phyloP scores from a whole-genome alignment of 495 filamentous ascomycete species.

The Xeromyces bisporus region DNA sequence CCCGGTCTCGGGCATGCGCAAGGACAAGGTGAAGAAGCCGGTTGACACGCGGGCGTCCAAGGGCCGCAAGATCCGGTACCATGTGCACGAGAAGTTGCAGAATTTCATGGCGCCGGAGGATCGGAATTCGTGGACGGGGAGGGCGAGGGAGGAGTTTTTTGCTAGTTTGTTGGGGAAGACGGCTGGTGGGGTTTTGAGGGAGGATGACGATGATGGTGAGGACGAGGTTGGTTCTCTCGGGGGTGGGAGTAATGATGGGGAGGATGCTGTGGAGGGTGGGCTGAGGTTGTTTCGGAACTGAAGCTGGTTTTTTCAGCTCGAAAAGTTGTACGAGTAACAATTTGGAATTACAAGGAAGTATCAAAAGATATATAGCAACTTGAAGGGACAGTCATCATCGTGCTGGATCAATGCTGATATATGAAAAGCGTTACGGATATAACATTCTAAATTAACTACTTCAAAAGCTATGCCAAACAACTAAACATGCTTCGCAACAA shows the following conservation, averaged over 20 bases:
- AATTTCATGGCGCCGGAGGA: conserved; percentile 97
- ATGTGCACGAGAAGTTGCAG: conserved; percentile 89
- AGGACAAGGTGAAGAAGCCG: conserved; percentile 63
- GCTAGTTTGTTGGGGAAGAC: conserved; percentile 59
- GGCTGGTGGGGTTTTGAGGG: conserved; percentile 53
- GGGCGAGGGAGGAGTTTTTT: conserved; percentile 75
- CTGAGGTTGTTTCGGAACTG: conserved; percentile 57
- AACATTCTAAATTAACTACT: too few relatives aligned
- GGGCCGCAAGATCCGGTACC: conserved; percentile 81
- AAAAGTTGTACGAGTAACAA: too few relatives aligned
- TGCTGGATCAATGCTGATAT: too few relatives aligned
- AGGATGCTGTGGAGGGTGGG: conserved; percentile 44
- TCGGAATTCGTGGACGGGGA: conserved; percentile 53
- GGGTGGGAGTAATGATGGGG: too few relatives aligned
- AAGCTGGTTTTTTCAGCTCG: too few relatives aligned
- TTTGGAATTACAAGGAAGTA: too few relatives aligned
- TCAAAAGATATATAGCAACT: too few relatives aligned
- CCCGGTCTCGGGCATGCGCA: conserved; percentile 47
- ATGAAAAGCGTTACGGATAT: too few relatives aligned
- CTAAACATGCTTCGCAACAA: too few relatives aligned
- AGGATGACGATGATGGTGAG: conserved; percentile 39
- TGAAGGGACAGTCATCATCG: too few relatives aligned
- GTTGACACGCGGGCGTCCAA: conserved; percentile 93
- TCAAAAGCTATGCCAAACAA: too few relatives aligned
- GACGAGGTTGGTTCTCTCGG: too few relatives aligned